Conservation (phyloP, 441 rosid genomes). For the Cnidoscolus chayamansa region DNA sequence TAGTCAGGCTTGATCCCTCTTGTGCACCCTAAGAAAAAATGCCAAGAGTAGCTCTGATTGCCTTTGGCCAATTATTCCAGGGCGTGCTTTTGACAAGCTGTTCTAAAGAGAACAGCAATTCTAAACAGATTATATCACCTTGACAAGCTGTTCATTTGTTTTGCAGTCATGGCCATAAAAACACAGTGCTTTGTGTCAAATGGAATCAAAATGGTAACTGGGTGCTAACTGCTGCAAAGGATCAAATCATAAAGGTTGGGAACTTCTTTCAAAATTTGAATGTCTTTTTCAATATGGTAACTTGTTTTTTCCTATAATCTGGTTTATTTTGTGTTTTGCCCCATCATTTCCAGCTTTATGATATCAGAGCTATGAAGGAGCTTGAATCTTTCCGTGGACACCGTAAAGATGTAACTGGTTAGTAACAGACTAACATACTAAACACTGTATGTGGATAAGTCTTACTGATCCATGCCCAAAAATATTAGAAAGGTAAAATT, state of each 20-base stretch:
- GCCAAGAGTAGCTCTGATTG: not conserved
- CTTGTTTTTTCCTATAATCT: not conserved
- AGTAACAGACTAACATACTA: constrained; percentile 32
- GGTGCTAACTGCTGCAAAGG: constrained; percentile 89
- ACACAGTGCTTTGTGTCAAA: constrained; percentile 88
- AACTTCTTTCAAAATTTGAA: constrained; percentile 6
- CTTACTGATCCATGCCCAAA: not conserved
- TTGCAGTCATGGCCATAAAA: constrained; percentile 97
- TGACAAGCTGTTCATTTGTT: constrained; percentile 26
- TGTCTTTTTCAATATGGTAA: not conserved
- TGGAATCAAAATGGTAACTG: constrained; percentile 99
- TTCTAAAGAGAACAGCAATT: not conserved
- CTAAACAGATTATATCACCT: not conserved
- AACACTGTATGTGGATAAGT: not conserved
- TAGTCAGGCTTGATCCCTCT: not conserved
- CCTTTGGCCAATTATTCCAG: not conserved
- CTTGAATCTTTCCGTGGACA: constrained; percentile 97
- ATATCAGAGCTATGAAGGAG: constrained; percentile 96
- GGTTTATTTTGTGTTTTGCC: not conserved
- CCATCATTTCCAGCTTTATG: constrained; percentile 67
- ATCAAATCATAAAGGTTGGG: constrained; percentile 87
- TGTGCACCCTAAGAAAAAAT: not conserved
- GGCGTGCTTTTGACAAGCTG: not conserved
- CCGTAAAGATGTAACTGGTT: constrained; percentile 86
- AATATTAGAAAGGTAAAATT: not conserved